phyloP scores from a whole-genome alignment of 371 early-diverging fungal genomes.

The Mortierella sp. region DNA sequence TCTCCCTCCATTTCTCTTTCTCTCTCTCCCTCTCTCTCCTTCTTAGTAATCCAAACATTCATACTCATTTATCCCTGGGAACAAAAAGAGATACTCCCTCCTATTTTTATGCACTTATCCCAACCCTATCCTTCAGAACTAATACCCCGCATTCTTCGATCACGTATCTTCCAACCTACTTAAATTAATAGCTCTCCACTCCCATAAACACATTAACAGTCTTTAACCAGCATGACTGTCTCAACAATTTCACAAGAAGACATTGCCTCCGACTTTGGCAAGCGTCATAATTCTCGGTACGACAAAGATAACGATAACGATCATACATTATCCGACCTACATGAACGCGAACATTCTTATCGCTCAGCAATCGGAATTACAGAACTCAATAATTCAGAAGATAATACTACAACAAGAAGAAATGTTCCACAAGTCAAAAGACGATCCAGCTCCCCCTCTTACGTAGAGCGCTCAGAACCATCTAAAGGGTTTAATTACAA shows the following conservation, averaged over 20 bases:
- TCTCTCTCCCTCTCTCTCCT: not conserved
- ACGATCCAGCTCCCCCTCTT: slow-evolving; percentile 1
- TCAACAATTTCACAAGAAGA: slow-evolving; percentile 19
- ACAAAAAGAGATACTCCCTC: too few relatives aligned
- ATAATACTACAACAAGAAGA: not conserved
- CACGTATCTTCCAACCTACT: not conserved
- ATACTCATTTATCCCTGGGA: not conserved
- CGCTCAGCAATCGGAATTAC: not conserved
- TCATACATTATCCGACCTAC: slow-evolving; percentile 7
- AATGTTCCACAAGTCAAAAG: not conserved
- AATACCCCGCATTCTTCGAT: not conserved
- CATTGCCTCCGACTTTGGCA: slow-evolving; percentile 3
- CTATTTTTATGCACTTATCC: slow-evolving; percentile 5
- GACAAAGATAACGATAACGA: slow-evolving; percentile 29
- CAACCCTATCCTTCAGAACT: slow-evolving; percentile 17
- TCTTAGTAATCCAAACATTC: not conserved
- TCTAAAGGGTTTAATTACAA: not conserved
- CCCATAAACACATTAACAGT: not conserved
- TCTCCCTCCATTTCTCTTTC: not conserved
- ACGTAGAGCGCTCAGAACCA: not conserved
- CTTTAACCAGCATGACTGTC: slow-evolving; percentile 24
- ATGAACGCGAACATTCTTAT: slow-evolving; percentile 7
- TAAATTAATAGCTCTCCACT: too few relatives aligned
- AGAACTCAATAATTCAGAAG: not conserved
- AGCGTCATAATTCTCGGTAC: slow-evolving; percentile 15